Evolutionary conservation across 2,329 filamentous ascomycete species (phyloP).

Genomic region (Trichoderma semiorbis): DNA sequence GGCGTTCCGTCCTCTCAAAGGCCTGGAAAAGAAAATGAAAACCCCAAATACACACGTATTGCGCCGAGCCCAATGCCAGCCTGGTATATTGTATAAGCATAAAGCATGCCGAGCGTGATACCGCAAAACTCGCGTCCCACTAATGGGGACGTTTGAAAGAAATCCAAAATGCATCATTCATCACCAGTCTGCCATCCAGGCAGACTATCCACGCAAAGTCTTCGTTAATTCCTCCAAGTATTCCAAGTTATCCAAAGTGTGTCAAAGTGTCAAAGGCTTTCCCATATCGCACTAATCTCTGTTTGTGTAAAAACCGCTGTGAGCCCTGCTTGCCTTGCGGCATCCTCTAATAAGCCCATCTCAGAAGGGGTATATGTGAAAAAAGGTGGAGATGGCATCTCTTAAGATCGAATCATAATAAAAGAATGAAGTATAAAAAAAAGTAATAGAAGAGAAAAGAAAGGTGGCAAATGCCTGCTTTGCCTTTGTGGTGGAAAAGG

Average conservation of each 20-base stretch:
- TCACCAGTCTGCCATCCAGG: constrained; percentile 17
- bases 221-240: not conserved
- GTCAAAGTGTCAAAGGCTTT: constrained; percentile 24
- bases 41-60: constrained; percentile 10
- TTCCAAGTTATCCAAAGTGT: constrained; percentile 19
- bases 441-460: constrained; percentile 20
- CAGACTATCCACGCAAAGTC: not conserved
- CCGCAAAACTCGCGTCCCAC: constrained; percentile 2
- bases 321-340: constrained; percentile 37
- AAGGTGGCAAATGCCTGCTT: constrained; percentile 16
- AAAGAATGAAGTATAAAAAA: constrained; percentile 27
- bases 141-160: not conserved
- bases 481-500: constrained; percentile 5
- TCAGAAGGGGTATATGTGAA: constrained; percentile 32
- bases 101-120: constrained; percentile 15
- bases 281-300: constrained; percentile 30
- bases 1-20: constrained; percentile 7
- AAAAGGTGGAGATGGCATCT: constrained; percentile 21
- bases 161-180: constrained; percentile 5
- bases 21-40: not conserved
- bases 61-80: constrained; percentile 20
- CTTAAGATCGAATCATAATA: constrained; percentile 26
- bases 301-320: constrained; percentile 7
- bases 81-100: constrained; percentile 21
- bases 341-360: constrained; percentile 37